A percentile compares a stretch with the other conserved stretches of the same genome.
Conservation (phyloP, 805 yeast genomes). For the Yamadazyma endophytica region DNA sequence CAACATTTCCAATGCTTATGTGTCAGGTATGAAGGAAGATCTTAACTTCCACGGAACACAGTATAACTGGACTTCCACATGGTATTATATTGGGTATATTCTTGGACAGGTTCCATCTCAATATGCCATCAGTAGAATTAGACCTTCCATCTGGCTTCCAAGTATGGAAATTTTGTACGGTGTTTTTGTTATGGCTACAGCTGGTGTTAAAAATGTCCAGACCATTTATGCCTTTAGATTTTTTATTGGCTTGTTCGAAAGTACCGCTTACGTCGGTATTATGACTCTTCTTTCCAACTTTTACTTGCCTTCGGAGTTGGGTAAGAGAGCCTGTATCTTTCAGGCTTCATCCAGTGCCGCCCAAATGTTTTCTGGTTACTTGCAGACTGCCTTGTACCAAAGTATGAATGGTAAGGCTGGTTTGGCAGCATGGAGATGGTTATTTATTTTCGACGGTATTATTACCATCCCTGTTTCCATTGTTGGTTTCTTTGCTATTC, state of each 20-base stretch:
- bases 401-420: conserved; percentile 36
- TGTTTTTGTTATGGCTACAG: conserved; percentile 27
- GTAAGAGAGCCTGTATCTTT: conserved; percentile 12
- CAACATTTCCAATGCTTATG: conserved; percentile 62
- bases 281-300: conserved; percentile 16
- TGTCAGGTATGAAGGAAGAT: conserved; percentile 56
- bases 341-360: conserved; percentile 10
- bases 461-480: conserved; percentile 34
- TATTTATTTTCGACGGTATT: conserved; percentile 33
- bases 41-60: conserved; percentile 48
- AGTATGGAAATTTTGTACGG: conserved; percentile 33
- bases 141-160: conserved; percentile 29
- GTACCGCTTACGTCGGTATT: conserved; percentile 16
- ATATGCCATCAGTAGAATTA: conserved; percentile 15
- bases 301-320: conserved; percentile 18
- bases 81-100: conserved; percentile 49
- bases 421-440: conserved; percentile 43
- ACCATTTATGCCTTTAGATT: conserved; percentile 61
- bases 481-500: conserved; percentile 39
- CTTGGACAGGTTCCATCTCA: conserved; percentile 31
- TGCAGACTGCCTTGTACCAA: conserved; percentile 17
- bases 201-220: conserved; percentile 30
- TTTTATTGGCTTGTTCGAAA: conserved; percentile 31
- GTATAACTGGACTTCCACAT: conserved; percentile 45
- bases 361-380: conserved; percentile 13